phyloP scores from a whole-genome alignment of 352 stramenopile species.

The Nothophytophthora sp. region DNA sequence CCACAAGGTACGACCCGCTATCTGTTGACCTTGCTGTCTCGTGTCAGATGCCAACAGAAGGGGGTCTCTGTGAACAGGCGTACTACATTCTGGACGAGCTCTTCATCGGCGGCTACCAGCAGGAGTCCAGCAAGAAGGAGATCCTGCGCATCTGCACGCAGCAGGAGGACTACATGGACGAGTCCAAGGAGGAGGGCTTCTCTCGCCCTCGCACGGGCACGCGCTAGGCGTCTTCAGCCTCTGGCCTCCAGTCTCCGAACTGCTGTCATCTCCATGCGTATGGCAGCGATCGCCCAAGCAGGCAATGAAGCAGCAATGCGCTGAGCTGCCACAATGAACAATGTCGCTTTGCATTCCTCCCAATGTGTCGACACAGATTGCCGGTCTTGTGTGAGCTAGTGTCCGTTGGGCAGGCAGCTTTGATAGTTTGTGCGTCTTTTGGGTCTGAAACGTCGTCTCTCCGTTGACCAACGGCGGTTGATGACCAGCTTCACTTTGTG shows the following conservation, averaged over 20 bases:
- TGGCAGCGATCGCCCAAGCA: too few relatives aligned
- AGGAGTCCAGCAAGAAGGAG: conserved; percentile 95
- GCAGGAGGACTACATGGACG: conserved; percentile 91
- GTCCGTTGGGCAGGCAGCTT: too few relatives aligned
- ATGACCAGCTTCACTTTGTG: neutral
- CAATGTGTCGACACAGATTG: too few relatives aligned
- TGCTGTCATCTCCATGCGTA: neutral
- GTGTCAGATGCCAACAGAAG: too few relatives aligned
- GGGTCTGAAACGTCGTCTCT: too few relatives aligned
- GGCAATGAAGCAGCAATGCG: too few relatives aligned
- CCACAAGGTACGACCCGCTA: conserved; percentile 89
- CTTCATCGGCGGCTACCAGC: conserved; percentile 97
- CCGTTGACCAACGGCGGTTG: too few relatives aligned
- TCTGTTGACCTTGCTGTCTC: neutral
- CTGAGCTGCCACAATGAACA: conserved; percentile 9
- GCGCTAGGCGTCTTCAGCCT: conserved; percentile 40
- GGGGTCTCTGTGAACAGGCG: too few relatives aligned
- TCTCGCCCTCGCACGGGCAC: conserved; percentile 59
- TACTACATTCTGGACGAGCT: conserved; percentile 99
- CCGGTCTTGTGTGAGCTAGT: too few relatives aligned
- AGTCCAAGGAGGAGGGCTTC: conserved; percentile 88
- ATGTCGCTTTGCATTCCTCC: too few relatives aligned
- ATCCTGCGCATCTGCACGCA: conserved; percentile 87
- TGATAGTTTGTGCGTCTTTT: conserved; percentile 20
- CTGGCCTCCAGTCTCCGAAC: neutral